Conservation (phyloP, 2,329 filamentous ascomycete species). For the Colletotrichum eremochloae region DNA sequence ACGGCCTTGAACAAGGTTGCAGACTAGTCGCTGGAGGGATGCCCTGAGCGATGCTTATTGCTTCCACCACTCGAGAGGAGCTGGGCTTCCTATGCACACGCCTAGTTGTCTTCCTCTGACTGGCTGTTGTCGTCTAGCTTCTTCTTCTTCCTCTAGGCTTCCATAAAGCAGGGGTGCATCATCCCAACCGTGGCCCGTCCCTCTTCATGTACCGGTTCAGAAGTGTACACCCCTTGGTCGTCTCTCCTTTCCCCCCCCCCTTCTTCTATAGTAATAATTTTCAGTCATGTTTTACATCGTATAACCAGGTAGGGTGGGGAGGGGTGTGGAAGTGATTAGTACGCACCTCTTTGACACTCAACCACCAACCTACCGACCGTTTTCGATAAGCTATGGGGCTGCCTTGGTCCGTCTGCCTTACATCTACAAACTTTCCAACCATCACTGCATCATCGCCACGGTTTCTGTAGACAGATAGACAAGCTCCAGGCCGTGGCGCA, state of each 20-base stretch:
- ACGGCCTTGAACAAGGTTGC: not conserved
- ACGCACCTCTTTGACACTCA: slow-evolving; percentile 8
- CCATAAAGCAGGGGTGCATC: slow-evolving; percentile 22
- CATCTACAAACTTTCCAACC: not conserved
- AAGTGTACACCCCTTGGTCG: slow-evolving; percentile 1
- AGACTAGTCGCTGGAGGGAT: not conserved
- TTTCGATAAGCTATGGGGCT: slow-evolving; percentile 13
- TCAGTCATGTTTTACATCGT: slow-evolving; percentile 23
- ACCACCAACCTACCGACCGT: not conserved
- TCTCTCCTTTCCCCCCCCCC: not conserved
- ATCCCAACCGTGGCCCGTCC: slow-evolving; percentile 27
- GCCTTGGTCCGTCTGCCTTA: not conserved
- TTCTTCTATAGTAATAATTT: not conserved
- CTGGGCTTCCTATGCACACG: not conserved
- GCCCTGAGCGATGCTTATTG: slow-evolving; percentile 1
- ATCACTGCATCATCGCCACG: slow-evolving; percentile 3
- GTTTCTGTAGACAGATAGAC: not conserved
- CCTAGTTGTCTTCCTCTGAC: slow-evolving; percentile 7
- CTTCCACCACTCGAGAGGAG: not conserved
- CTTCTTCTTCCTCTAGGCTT: not conserved
- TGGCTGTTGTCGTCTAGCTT: not conserved
- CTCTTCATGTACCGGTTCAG: slow-evolving; percentile 27
- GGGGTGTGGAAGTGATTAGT: not conserved
- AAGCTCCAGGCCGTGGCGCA: slow-evolving; percentile 17
- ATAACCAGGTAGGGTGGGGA: not conserved